phyloP scores from a whole-genome alignment of 306 rosid species.

The Quercus engelmannii region DNA sequence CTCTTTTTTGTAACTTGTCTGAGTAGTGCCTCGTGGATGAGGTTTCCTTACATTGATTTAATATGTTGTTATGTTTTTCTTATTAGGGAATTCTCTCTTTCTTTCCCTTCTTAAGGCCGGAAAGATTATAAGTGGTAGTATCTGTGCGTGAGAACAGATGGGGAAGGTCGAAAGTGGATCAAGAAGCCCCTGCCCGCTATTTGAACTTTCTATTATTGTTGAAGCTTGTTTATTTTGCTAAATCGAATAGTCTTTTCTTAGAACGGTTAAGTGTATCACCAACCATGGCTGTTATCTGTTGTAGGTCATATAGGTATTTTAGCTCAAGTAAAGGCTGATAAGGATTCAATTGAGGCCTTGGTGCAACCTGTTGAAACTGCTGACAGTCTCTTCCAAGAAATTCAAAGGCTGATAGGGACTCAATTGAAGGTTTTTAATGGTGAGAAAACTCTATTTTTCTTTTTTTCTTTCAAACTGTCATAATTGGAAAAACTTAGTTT shows the following conservation, averaged over 20 bases:
- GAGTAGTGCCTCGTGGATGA: background rate
- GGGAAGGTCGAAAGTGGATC: too few species aligned
- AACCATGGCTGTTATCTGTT: slow-evolving; percentile 1
- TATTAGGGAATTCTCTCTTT: background rate
- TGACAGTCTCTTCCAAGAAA: slow-evolving; percentile 62
- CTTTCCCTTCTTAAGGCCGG: too few species aligned
- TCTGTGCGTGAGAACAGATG: too few species aligned
- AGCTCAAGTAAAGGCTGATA: slow-evolving; percentile 79
- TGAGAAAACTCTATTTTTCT: too few species aligned
- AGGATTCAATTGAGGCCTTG: slow-evolving; percentile 58
- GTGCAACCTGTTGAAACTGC: slow-evolving; percentile 73
- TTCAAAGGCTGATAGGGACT: slow-evolving; percentile 16
- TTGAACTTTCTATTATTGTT: background rate
- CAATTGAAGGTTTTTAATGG: too few species aligned
- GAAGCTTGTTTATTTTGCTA: background rate
- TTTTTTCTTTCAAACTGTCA: too few species aligned
- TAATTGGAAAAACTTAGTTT: too few species aligned
- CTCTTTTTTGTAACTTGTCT: background rate
- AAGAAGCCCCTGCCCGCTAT: background rate
- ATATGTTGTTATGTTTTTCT: background rate
- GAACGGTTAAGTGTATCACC: background rate
- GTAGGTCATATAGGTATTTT: slow-evolving; percentile 66
- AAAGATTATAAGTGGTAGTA: too few species aligned
- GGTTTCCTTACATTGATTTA: background rate
- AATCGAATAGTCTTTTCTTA: background rate